Conservation (phyloP, 1,284 basidiomycete genomes). For the Ustilago sp. region DNA sequence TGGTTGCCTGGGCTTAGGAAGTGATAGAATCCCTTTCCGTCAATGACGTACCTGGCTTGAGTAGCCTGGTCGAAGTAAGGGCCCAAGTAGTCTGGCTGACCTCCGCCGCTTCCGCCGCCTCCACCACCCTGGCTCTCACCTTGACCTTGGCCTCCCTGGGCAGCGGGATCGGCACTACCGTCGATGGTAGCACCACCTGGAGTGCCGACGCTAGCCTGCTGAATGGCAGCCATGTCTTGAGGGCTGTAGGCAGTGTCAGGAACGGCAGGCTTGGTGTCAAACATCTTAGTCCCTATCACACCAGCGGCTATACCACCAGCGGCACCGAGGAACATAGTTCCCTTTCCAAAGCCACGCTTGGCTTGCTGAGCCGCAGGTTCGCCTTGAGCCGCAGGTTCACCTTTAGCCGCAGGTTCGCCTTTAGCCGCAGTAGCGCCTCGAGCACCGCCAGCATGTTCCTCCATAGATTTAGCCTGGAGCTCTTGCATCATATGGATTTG, state of each 20-base stretch:
- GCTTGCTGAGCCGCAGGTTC: not conserved
- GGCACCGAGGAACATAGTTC: not conserved
- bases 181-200: slow-evolving; percentile 21
- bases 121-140: not conserved
- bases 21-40: not conserved
- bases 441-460: not conserved
- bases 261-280: slow-evolving; percentile 42
- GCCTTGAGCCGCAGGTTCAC: too few species aligned
- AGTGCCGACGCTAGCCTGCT: slow-evolving; percentile 24
- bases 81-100: not conserved
- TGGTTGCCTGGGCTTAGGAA: not conserved
- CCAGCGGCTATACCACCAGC: slow-evolving; percentile 15
- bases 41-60: not conserved
- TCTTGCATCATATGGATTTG: slow-evolving; percentile 27
- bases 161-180: not conserved
- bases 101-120: not conserved
- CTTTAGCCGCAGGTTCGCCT: too few species aligned
- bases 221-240: slow-evolving; percentile 26
- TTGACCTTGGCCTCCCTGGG: not conserved
- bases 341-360: slow-evolving; percentile 11
- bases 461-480: slow-evolving; percentile 24
- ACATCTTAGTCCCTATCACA: slow-evolving; percentile 20
- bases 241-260: slow-evolving; percentile 18
- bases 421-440: not conserved
- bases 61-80: not conserved